Conservation (phyloP, 306 rosid genomes). For the Trifolium pratense region DNA sequence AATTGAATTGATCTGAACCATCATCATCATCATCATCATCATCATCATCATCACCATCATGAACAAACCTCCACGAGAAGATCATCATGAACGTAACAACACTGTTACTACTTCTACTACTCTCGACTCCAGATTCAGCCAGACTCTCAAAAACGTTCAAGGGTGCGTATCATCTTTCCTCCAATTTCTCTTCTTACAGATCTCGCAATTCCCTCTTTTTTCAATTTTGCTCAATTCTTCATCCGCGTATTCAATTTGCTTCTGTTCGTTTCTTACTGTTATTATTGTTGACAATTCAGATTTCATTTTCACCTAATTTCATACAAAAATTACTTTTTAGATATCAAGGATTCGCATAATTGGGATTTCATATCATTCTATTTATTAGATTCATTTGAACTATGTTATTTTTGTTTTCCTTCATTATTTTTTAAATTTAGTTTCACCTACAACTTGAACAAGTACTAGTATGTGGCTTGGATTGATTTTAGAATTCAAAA, state of each 20-base stretch:
- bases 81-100: constrained; percentile 15
- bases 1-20: constrained; percentile 1
- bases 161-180: constrained; percentile 52
- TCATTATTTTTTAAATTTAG: background rate
- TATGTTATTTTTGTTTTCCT: background rate
- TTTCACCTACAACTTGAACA: background rate
- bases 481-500: background rate
- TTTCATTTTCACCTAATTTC: too few relatives aligned
- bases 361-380: background rate
- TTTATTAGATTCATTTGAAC: background rate
- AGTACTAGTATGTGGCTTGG: background rate
- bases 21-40: background rate
- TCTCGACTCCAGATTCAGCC: constrained; percentile 83
- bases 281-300: too few relatives aligned
- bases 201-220: background rate
- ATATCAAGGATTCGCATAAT: background rate
- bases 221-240: background rate
- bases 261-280: too few relatives aligned
- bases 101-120: constrained; percentile 1
- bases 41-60: background rate
- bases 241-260: background rate
- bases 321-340: too few relatives aligned
- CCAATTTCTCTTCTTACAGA: constrained; percentile 32
- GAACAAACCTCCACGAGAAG: constrained; percentile 24
- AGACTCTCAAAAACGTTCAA: constrained; percentile 91